Evolutionary conservation across 1,139 yeast species (phyloP).

Genomic region (Diutina sp.): DNA sequence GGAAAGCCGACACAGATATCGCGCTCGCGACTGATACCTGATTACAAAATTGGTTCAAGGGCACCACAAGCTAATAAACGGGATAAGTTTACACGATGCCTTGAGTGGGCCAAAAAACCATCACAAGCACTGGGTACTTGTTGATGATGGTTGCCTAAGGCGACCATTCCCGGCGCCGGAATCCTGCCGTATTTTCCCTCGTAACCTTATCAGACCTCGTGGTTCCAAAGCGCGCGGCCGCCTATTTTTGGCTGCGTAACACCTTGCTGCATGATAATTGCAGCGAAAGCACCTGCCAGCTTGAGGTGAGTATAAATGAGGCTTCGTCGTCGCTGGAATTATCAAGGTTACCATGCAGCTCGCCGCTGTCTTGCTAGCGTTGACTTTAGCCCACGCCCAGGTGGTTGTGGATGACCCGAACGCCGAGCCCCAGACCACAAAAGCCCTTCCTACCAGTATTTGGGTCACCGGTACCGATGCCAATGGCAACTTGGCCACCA

Average conservation of each 20-base stretch:
- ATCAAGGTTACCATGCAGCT: neutral
- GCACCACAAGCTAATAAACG: too few relatives aligned
- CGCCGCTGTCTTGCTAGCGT: neutral
- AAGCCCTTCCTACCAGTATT: neutral
- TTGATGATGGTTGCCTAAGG: neutral
- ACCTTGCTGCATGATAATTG: neutral
- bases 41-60: too few relatives aligned
- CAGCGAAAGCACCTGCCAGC: neutral
- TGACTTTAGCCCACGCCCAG: neutral
- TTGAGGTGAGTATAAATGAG: neutral
- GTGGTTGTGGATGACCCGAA: constrained; percentile 1
- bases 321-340: neutral
- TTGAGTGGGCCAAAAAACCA: neutral
- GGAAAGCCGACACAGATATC: neutral
- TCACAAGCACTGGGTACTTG: neutral
- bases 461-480: constrained; percentile 1
- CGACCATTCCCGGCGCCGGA: neutral
- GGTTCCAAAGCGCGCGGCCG: neutral
- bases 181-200: neutral
- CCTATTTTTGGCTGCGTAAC: neutral
- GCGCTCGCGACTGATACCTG: too few relatives aligned
- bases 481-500: neutral
- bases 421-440: constrained; percentile 7
- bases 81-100: too few relatives aligned
- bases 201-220: neutral